phyloP scores from a whole-genome alignment of 352 stramenopile genomes.

The Saprolegnia diclina region DNA sequence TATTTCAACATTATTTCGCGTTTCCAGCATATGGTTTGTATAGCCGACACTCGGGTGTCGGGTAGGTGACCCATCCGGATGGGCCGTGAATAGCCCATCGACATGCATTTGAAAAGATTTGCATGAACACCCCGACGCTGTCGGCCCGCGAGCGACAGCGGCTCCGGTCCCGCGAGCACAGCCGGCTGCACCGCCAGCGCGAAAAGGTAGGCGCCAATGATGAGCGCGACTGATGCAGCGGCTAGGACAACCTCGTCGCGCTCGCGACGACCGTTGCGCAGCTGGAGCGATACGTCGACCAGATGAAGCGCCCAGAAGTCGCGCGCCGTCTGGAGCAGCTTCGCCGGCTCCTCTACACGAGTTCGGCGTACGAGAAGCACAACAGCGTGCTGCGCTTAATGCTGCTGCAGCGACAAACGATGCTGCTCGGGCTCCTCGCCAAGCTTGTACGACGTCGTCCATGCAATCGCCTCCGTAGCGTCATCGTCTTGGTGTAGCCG shows the following conservation, averaged over 20 bases:
- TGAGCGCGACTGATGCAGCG: neutral
- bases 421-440: neutral
- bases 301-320: neutral
- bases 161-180: constrained; percentile 15
- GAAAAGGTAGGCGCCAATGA: neutral
- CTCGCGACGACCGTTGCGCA: neutral
- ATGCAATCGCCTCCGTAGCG: neutral
- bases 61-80: no score
- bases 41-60: no score
- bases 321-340: neutral
- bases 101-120: neutral
- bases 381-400: neutral
- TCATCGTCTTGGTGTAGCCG: neutral
- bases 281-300: constrained; percentile 7
- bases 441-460: neutral
- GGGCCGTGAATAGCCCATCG: no score
- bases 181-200: neutral
- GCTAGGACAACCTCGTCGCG: neutral
- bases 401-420: neutral
- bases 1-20: no score
- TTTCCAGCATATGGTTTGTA: no score
- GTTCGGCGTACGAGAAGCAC: neutral
- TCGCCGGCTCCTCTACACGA: neutral
- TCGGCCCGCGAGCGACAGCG: constrained; percentile 13
- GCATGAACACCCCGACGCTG: neutral